These are phyloP conservation scores for Backusella mclennaniae DNA, from an alignment of 192 early-diverging fungal genomes.

Conservation along the genomic window DNA sequence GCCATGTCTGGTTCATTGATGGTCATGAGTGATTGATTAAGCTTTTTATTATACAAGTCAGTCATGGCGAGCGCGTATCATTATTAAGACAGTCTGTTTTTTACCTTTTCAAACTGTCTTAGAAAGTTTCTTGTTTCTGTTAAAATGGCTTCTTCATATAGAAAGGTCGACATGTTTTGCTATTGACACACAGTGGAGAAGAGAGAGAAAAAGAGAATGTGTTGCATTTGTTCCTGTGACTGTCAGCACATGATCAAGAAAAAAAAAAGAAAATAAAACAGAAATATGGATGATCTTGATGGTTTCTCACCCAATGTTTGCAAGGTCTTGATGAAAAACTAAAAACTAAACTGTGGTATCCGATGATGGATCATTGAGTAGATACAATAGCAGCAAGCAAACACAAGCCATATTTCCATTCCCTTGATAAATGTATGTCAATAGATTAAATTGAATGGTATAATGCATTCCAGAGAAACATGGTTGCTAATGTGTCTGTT, in stretches of 20 bases:
- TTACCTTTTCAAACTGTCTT: background rate
- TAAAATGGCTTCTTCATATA: constrained; percentile 8
- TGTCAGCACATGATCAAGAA: background rate
- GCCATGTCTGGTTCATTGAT: background rate
- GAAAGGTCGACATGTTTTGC: background rate
- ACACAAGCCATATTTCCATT: no score
- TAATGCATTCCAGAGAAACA: no score
- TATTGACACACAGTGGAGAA: background rate
- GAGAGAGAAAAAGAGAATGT: background rate
- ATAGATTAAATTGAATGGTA: no score
- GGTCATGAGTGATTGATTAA: background rate
- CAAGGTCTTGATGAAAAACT: no score
- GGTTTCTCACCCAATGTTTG: no score
- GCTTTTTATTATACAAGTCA: background rate
- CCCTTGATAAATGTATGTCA: no score
- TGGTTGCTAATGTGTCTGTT: no score
- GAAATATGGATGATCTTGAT: no score
- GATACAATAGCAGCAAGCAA: no score
- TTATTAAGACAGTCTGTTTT: background rate
- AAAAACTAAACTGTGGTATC: no score
- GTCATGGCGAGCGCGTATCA: background rate
- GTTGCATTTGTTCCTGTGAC: background rate
- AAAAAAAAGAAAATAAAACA: no score
- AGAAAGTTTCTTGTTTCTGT: background rate
- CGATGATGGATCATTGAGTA: no score